Evolutionary conservation across 2,329 filamentous ascomycete species (phyloP), one percentile per base, ranked within the genome.

Genomic region (Biscogniauxia mediterranea): DNA sequence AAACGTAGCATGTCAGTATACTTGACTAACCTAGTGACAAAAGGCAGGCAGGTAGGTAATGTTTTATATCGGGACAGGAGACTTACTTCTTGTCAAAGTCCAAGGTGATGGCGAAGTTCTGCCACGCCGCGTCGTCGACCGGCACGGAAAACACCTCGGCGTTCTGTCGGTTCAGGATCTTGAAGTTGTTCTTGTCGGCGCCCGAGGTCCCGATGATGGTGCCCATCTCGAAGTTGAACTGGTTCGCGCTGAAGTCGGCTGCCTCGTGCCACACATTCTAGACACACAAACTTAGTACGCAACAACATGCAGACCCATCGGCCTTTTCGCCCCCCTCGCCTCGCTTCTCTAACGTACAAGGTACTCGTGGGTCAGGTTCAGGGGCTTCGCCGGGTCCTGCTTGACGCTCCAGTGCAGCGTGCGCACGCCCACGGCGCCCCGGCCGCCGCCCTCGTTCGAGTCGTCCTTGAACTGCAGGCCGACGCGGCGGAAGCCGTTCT

Each of bases 61-160:
- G 28, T 32, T 32, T 32, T 32, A 4, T 9, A 9, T 32, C 7
- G 7, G 38, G 38, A 46, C 38, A 26, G 46, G 6, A 25, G 59
- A 68, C 80, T 62, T 72, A 85, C 83, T 86, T 86, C 66, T 80
- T 77, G 50, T 71, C 70, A 65, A 83, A 87, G 69, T 87, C 81
- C 19, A 86, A 72, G 9, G 79, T 82, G 46, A 86, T 67, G 20
- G 83, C 85, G 76, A 87, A 87, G 73, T 87, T 87, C 71, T 88
- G 84, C 84, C 84, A 87, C 19, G 77, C 76, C 38, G 71, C 75
- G 26, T 72, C 67, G 50, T 81, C 78, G 52, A 85, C 72, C 5
- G 75, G 71, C 13, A 75, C 77, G 25, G 73, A 75, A 75, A 76
- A 80, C 49, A 80, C 69, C 68, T 76, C 68, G 53, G 69, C 70